phyloP scores from a whole-genome alignment of 495 filamentous ascomycete species.

The Aspergillus taichungensis region DNA sequence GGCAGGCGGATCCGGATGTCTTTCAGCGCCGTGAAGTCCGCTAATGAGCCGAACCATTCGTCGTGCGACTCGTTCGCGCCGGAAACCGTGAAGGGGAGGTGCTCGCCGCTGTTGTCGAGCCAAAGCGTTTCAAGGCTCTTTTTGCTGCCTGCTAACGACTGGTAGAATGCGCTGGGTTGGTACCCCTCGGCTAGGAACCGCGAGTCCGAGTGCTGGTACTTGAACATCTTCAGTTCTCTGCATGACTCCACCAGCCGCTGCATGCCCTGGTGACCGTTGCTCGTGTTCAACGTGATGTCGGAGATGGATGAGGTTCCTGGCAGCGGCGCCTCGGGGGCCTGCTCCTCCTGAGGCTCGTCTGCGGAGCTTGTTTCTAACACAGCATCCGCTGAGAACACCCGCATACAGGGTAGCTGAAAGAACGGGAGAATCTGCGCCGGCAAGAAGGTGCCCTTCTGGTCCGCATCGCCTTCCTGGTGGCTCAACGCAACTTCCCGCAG shows the following conservation, averaged over 20 bases:
- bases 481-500: constrained; percentile 17
- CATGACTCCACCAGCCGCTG: constrained; percentile 16
- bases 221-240: constrained; percentile 22
- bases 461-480: constrained; percentile 10
- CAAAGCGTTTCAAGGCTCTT: constrained; percentile 21
- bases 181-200: constrained; percentile 19
- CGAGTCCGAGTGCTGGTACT: constrained; percentile 29
- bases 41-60: constrained; percentile 26
- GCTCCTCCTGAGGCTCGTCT: not conserved
- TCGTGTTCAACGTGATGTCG: constrained; percentile 20
- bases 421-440: constrained; percentile 18
- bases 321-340: not conserved
- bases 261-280: constrained; percentile 24
- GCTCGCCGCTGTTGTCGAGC: constrained; percentile 25
- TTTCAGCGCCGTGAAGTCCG: constrained; percentile 21
- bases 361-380: constrained; percentile 17
- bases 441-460: constrained; percentile 8
- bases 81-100: constrained; percentile 23
- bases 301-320: constrained; percentile 13
- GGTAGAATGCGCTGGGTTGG: constrained; percentile 21
- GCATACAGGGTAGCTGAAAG: constrained; percentile 23
- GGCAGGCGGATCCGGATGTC: constrained; percentile 29
- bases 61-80: constrained; percentile 27
- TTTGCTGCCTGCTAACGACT: constrained; percentile 20
- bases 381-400: constrained; percentile 16